phyloP scores from a whole-genome alignment of 2,329 filamentous ascomycete genomes.

The Tolypocladium endophyticum region DNA sequence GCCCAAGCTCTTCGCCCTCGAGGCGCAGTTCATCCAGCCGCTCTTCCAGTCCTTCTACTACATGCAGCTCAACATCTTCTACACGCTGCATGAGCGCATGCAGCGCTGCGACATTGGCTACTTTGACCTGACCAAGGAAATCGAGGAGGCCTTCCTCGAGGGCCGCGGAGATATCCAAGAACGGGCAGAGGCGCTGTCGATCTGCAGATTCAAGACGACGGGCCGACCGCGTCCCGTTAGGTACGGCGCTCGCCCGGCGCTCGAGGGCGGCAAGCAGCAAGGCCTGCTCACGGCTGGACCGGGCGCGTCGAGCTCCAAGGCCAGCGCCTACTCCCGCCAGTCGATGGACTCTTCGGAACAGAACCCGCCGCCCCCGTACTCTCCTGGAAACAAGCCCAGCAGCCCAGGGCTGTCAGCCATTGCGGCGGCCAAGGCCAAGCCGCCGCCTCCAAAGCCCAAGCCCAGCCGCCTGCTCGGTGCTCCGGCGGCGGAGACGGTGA shows the following conservation, averaged over 20 bases:
- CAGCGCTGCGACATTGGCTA: constrained; percentile 95
- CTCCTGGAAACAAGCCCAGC: constrained; percentile 29
- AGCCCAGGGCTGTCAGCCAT: constrained; percentile 29
- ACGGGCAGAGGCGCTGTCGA: constrained; percentile 69
- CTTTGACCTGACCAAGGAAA: constrained; percentile 83
- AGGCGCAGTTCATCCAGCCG: constrained; percentile 90
- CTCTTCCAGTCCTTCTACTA: constrained; percentile 99
- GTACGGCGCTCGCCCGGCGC: constrained; percentile 44
- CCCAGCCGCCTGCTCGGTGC: constrained; percentile 59
- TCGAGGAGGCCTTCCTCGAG: constrained; percentile 81
- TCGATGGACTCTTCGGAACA: constrained; percentile 32
- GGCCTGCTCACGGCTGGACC: constrained; percentile 40
- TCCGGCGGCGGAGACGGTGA: constrained; percentile 65
- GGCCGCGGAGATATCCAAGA: constrained; percentile 87
- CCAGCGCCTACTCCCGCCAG: constrained; percentile 23
- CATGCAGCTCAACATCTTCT: constrained; percentile 99
- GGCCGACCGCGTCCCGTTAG: constrained; percentile 55
- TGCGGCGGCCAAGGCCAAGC: constrained; percentile 52
- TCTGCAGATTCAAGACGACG: constrained; percentile 85
- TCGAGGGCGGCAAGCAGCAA: constrained; percentile 37
- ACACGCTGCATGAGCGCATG: constrained; percentile 97
- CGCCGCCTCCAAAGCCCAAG: constrained; percentile 67
- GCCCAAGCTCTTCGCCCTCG: constrained; percentile 79
- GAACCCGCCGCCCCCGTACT: constrained; percentile 63
- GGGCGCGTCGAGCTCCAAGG: constrained; percentile 14